Evolutionary conservation across 2,329 filamentous ascomycete genomes (phyloP), one percentile per base, ranked within the genome.

Genomic region (Aciculosporium take): DNA sequence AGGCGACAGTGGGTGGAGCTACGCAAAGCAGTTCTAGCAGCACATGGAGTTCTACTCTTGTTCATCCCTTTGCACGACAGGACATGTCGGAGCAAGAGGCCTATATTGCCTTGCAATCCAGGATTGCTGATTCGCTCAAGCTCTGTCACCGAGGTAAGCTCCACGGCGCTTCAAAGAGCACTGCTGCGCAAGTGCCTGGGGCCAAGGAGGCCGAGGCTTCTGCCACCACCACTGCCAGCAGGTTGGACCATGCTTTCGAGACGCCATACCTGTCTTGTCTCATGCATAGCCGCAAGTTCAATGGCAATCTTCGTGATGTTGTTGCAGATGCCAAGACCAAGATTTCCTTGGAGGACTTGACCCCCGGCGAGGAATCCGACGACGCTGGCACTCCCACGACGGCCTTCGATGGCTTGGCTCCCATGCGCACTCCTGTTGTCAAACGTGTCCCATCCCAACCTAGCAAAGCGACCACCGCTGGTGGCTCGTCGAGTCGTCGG

Each of bases 191-290:
- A 20, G 28, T 38, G n/a, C 23, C 37, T 3, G 29, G 30, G 20
- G 21, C 18, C 18, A 27, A 29, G 28, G 27, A 34, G 33, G 27
- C 23, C 24, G 34, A 25, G 23, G 25, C 37, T 3, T 27, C 20
- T 24, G n/a, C 29, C 17, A n/a, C 20, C 9, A 17, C 41, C 4
- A 29, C 17, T 25, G 18, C 27, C n/a, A 15, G 12, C 37, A 30
- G 38, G 29, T 76, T 78, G 52, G 62, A 69, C 41, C 68, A 68
- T 39, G 74, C 76, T 9, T 57, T 69, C 6, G 69, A 74, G 27
- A 74, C 76, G 13, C 82, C 82, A 12, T 71, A 83, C 58, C 66
- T 88, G 17, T 84, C 81, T 24, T 70, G 70, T 31, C 59, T 84
- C 36, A 66, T 86, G 61, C 67, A 74, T 49, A 69, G 64, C 47